Evolutionary conservation across 345 rosid genomes (phyloP), one percentile per base, ranked within the genome.

Genomic region (Acer yangbiense): DNA sequence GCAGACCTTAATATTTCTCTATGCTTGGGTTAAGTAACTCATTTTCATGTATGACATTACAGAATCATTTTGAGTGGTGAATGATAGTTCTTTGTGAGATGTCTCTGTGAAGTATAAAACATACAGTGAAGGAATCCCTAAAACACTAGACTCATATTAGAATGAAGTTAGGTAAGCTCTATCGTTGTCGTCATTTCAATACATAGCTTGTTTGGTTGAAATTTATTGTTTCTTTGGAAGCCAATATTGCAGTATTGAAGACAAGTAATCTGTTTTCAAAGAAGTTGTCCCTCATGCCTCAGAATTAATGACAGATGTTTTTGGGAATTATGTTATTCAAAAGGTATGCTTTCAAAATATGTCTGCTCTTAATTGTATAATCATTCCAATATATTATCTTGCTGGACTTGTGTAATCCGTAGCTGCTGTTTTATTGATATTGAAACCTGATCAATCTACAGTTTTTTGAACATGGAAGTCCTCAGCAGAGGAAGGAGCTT

Each of bases 241-340:
- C 32, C 32, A 96, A 82, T 86, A 84, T 80, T 92, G 97, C 80
- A 87, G 88, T 54, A 77, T 78, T 54, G 98, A 92, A 75, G 99
- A 90, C 35, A 94, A 96, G 83, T 88, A 82, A 65, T 90, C 90
- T 76, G 97, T 96, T 46, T 94, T 91, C 82, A 84, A 81, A 77
- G 99, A 96, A 87, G 95, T 96, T 86, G 89, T 92, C 80, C 98
- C 94, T 7, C 94, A 90, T 78, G 91, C 94, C 79, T 86, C 98
- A 21, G 91, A 89, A 79, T 87, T 96, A 77, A 94, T 96, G 95
- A 90, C 93, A 1, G 98, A 94, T 82, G 99, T 96, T 82, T 96
- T 96, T 86, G 98, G 99, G 63, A 96, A 96, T 79, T 96, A 96
- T 85, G 98, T 96, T 69, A 94, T 96, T 81, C 99, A 96, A 82